Conservation (phyloP, 1,284 basidiomycete genomes). For the Afroboletus lepidellus region DNA sequence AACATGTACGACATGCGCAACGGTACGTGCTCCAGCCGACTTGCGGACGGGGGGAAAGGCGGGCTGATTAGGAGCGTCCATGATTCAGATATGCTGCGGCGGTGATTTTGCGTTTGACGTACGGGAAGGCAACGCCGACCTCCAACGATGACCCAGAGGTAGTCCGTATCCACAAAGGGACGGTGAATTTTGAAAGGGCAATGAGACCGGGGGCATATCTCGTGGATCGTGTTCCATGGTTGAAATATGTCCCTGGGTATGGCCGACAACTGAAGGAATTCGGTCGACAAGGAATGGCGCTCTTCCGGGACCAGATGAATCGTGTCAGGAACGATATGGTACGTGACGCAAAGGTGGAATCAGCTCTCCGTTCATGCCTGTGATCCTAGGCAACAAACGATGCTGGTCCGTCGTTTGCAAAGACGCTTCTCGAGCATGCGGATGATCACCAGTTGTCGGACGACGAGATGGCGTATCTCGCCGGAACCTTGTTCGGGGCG, state of each 20-base stretch:
- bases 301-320: constrained; percentile 52
- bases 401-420: background rate
- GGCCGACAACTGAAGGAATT: constrained; percentile 29
- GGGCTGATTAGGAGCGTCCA: background rate
- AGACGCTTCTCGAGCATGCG: constrained; percentile 4
- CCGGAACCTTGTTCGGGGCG: constrained; percentile 7
- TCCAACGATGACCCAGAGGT: constrained; percentile 59
- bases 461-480: constrained; percentile 14
- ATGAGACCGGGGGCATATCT: constrained; percentile 57
- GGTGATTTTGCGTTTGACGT: constrained; percentile 63
- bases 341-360: background rate
- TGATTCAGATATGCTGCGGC: constrained; percentile 55
- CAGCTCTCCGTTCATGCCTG: background rate
- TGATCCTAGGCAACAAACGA: background rate
- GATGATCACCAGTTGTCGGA: constrained; percentile 5
- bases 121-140: constrained; percentile 54
- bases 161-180: constrained; percentile 35
- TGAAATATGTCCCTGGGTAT: constrained; percentile 39
- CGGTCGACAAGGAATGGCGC: constrained; percentile 44
- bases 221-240: constrained; percentile 57
- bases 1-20: constrained; percentile 35
- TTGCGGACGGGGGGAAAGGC: no score
- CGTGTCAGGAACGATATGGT: constrained; percentile 33
- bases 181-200: constrained; percentile 44
- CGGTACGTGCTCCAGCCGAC: no score